Evolutionary conservation across 345 rosid genomes (phyloP).

Genomic region (Citrus maxima): DNA sequence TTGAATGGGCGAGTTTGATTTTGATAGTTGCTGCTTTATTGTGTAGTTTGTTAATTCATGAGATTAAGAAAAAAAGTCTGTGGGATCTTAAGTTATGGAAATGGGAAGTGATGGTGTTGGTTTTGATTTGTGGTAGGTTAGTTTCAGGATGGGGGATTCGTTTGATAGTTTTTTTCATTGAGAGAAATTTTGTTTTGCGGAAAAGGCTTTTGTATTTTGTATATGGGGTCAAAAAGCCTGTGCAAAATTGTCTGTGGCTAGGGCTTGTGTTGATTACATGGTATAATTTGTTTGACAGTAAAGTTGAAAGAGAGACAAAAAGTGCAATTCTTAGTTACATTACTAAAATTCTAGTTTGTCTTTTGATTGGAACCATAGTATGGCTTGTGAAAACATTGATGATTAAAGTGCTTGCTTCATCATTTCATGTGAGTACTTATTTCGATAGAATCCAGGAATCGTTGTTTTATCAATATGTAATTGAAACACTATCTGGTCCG

Average conservation of each 20-base stretch:
- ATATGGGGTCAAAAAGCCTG: slow-evolving; percentile 72
- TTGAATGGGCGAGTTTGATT: slow-evolving; percentile 71
- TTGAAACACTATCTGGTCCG: slow-evolving; percentile 78
- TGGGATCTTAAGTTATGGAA: slow-evolving; percentile 78
- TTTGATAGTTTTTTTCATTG: slow-evolving; percentile 68
- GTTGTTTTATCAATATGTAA: slow-evolving; percentile 70
- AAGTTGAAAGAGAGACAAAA: slow-evolving; percentile 36
- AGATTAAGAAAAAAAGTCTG: slow-evolving; percentile 25
- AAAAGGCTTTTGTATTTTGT: slow-evolving; percentile 82
- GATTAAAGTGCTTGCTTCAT: slow-evolving; percentile 80
- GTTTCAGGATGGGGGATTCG: slow-evolving; percentile 91
- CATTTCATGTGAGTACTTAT: slow-evolving; percentile 89
- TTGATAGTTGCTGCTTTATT: slow-evolving; percentile 44
- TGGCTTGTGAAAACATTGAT: slow-evolving; percentile 88
- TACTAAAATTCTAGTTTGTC: slow-evolving; percentile 63
- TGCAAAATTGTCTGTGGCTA: slow-evolving; percentile 85
- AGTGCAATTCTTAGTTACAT: slow-evolving; percentile 41
- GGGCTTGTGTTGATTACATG: slow-evolving; percentile 71
- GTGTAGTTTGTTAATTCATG: slow-evolving; percentile 42
- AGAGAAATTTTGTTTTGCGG: slow-evolving; percentile 67
- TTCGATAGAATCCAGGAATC: slow-evolving; percentile 92
- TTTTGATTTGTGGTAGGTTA: slow-evolving; percentile 78
- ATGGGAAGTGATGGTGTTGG: slow-evolving; percentile 77
- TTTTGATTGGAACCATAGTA: slow-evolving; percentile 54
- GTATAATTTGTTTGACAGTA: slow-evolving; percentile 61